Base-by-base conservation (phyloP, 1,284 basidiomycete species). In the Trichosporon sp. region DNA sequence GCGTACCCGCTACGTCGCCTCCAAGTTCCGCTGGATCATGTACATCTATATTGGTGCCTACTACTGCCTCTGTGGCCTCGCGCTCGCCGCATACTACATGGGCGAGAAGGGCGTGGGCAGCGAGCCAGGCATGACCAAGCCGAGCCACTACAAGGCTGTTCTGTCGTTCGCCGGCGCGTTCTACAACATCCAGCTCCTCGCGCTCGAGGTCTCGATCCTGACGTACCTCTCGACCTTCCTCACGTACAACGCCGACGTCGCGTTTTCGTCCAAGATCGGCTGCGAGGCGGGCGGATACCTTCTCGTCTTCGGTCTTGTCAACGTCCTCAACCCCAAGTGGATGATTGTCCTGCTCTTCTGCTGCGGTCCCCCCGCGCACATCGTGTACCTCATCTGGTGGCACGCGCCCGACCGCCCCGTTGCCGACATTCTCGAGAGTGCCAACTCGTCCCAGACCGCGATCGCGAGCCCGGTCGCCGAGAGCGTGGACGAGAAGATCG, bases 111-210 rank as follows among this genome's bases (percentile, higher is more conserved):
- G 72, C 6, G 48, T 73, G 51, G 72, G 72, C 0, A 6, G 65
- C 40, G 37, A 8, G 1, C 72, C 72, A 0, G 72, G 72, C 35
- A 65, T 67, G 65, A 71, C 68, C 0, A 6, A 12, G 6, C 69
- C 69, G 4, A 48, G 48, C 10, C 65, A 69, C 40, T 73, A 59
- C 72, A 70, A 73, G 68, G 70, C 43, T 2, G 61, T 68, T 16
- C 70, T 73, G 16, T 32, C 59, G 11, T 73, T 73, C 37, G 35
- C 70, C 0, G 72, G 72, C 32, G 72, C 72, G 0, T 73, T 73
- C 70, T 73, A 73, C 72, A 73, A 73, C 59, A 67, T 73, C 51
- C 72, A 73, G 66, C 72, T 73, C 8, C 72, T 73, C 68, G 67
- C 72, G 5, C 70, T 73, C 40, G 72, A 73, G 61, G 72, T 73